A percentile compares a stretch with the other conserved stretches of the same genome.
Conservation (phyloP, 2,329 filamentous ascomycete genomes). For the Plectosphaerella cucumerina region DNA sequence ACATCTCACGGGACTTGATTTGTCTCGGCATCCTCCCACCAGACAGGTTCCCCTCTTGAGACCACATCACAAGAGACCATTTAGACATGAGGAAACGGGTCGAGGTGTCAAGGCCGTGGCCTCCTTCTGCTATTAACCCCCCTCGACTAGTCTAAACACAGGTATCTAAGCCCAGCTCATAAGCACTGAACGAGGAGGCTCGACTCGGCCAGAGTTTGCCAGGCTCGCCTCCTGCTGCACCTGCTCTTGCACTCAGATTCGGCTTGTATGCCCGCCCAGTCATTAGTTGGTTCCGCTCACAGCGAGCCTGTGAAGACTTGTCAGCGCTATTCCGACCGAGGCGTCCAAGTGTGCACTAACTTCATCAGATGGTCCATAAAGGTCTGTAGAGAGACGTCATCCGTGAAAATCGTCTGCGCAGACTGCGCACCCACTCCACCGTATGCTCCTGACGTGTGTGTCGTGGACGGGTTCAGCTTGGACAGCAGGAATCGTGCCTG, state of each 20-base stretch:
- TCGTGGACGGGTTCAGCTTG: conserved; percentile 96
- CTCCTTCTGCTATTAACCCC: too few relatives aligned
- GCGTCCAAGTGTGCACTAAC: conserved; percentile 45
- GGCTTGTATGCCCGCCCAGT: neutral
- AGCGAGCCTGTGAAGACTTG: conserved; percentile 40
- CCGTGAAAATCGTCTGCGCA: conserved; percentile 97
- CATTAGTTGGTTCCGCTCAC: conserved; percentile 59
- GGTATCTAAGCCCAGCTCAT: too few relatives aligned
- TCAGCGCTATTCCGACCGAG: conserved; percentile 2
- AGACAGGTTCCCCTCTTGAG: too few relatives aligned
- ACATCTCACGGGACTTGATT: too few relatives aligned
- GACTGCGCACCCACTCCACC: conserved; percentile 81
- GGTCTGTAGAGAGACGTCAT: conserved; percentile 95
- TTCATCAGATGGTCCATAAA: conserved; percentile 99
- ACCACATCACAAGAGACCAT: too few relatives aligned
- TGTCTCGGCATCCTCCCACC: too few relatives aligned
- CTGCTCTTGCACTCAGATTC: neutral
- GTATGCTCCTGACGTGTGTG: conserved; percentile 89
- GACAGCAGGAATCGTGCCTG: conserved; percentile 95
- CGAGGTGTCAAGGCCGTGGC: too few relatives aligned
- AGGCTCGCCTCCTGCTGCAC: neutral
- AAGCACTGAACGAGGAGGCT: neutral
- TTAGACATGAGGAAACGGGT: too few relatives aligned
- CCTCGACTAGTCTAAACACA: too few relatives aligned
- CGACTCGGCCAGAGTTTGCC: neutral